phyloP scores from a whole-genome alignment of 179 eudicot species.

The Patellifolia procumbens region DNA sequence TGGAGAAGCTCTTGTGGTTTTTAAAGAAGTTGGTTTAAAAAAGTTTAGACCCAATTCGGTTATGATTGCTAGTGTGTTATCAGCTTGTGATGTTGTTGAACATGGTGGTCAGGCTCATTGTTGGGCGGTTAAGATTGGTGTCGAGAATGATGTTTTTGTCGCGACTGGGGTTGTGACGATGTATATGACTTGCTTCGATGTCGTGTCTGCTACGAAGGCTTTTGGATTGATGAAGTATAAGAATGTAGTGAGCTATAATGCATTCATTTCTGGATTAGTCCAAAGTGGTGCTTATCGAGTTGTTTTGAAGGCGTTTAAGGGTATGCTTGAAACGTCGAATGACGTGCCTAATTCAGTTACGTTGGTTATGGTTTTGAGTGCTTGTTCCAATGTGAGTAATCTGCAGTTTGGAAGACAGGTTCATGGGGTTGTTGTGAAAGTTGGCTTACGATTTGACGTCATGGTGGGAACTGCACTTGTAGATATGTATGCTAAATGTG shows the following conservation, averaged over 20 bases:
- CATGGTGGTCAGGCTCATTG: conserved; percentile 65
- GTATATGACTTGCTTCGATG: conserved; percentile 50
- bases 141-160: conserved; percentile 61
- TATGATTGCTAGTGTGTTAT: conserved; percentile 60
- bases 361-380: conserved; percentile 57
- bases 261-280: conserved; percentile 67
- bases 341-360: conserved; percentile 61
- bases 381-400: conserved; percentile 51
- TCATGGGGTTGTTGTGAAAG: conserved; percentile 58
- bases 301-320: conserved; percentile 58
- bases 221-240: conserved; percentile 47
- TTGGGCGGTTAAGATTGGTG: conserved; percentile 73
- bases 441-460: conserved; percentile 43
- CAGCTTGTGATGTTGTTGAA: conserved; percentile 47
- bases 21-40: conserved; percentile 40
- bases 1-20: conserved; percentile 45
- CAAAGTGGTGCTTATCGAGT: conserved; percentile 45
- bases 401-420: conserved; percentile 62
- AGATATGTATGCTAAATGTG: conserved; percentile 75
- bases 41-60: conserved; percentile 54
- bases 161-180: conserved; percentile 64
- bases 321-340: conserved; percentile 37
- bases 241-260: conserved; percentile 70
- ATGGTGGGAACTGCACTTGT: conserved; percentile 76
- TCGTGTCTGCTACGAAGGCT: conserved; percentile 46